Evolutionary conservation across 2,329 filamentous ascomycete genomes (phyloP), one percentile per base, ranked within the genome.

Genomic region (Botrytis fragariae): DNA sequence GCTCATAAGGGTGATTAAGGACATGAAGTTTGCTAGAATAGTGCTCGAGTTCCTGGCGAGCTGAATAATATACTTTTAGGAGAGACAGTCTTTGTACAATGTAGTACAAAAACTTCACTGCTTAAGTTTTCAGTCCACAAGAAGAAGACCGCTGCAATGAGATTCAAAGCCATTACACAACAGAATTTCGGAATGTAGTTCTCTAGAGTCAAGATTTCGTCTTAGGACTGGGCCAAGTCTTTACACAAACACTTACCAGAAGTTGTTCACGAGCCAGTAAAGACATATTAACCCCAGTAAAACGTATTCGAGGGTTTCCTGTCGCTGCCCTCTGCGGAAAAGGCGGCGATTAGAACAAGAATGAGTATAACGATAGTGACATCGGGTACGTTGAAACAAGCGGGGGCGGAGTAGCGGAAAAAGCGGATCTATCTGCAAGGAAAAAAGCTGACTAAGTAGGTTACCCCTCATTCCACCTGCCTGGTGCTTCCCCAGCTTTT

Each of bases 401-500:
- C 51, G 7, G n/a, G 14, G n/a, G n/a, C n/a, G 51, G 51, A 57
- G 18, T 8, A 3, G 51, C 14, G 51, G 16, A 2, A 29, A 29
- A 57, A 29, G 51, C 37, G 25, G 60, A 42, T n/a, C 16, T 6
- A 18, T 4, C 18, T 64, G 18, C 10, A 14, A 16, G 7, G 22
- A 25, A 35, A 39, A 6, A 68, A n/a, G 48, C 25, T 57, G 65
- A 57, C 35, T 54, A 68, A 68, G 14, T 25, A 42, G 3, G 3
- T 57, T 57, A 68, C 48, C 48, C 65, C 65, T 57, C 65, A 57
- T 32, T 32, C 32, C 65, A 68, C 65, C 18, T n/a, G 64, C 7
- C 35, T 68, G 57, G 64, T 57, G n/a, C 48, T 68, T 57, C 48
- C 48, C 48, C 64, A 57, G 48, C 5, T 57, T 54, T 68, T n/a